Conservation (phyloP, 1,284 basidiomycete species). For the Ceratobasidium sp. region DNA sequence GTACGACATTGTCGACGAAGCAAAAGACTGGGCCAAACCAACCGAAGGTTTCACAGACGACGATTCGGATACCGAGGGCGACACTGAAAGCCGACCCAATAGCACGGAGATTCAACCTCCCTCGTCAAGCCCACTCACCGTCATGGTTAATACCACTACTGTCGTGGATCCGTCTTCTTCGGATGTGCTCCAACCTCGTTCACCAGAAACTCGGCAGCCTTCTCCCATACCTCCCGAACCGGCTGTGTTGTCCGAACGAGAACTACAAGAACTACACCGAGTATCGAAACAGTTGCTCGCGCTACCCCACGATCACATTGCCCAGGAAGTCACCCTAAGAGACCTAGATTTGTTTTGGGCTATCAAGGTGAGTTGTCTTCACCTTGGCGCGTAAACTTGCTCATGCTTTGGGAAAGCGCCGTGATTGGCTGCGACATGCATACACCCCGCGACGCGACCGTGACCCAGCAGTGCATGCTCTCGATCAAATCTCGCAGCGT, state of each 20-base stretch:
- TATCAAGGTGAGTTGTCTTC: slow-evolving; percentile 62
- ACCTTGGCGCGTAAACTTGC: background rate
- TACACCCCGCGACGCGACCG: slow-evolving; percentile 66
- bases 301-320: slow-evolving; percentile 66
- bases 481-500: slow-evolving; percentile 68
- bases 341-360: slow-evolving; percentile 66
- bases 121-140: background rate
- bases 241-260: slow-evolving; percentile 52
- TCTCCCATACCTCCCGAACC: slow-evolving; percentile 1
- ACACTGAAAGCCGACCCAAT: slow-evolving; percentile 20
- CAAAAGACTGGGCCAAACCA: slow-evolving; percentile 26
- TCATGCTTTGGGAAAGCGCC: slow-evolving; percentile 58
- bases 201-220: background rate
- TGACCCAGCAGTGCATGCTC: slow-evolving; percentile 65
- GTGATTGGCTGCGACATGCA: slow-evolving; percentile 78
- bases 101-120: slow-evolving; percentile 6
- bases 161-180: slow-evolving; percentile 48
- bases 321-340: slow-evolving; percentile 75
- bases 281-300: slow-evolving; percentile 61
- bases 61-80: slow-evolving; percentile 26
- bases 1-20: slow-evolving; percentile 10
- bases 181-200: slow-evolving; percentile 62
- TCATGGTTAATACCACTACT: background rate
- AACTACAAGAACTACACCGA: slow-evolving; percentile 66
- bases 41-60: slow-evolving; percentile 18